Base-by-base conservation (phyloP, 2,329 filamentous ascomycete species). In the Escovopsis sp. region DNA sequence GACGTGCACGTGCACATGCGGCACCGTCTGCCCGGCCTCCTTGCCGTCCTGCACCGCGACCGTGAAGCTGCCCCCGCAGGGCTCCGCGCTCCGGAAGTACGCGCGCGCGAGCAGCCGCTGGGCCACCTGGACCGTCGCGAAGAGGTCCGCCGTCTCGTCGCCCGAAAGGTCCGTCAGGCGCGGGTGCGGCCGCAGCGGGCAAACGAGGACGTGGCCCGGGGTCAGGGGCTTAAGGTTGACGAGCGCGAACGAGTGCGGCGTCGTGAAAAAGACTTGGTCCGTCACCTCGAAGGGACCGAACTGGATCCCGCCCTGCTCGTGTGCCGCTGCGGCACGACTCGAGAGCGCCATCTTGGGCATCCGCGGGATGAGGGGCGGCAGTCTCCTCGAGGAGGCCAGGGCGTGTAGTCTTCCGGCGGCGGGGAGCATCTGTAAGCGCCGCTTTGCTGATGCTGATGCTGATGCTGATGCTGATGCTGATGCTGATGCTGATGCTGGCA, bases 161-260 rank as follows among this genome's bases (percentile, higher is more conserved):
- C 70, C 70, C 0, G 77, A 75, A 39, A 95, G 75, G 58, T 93
- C 83, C 41, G 78, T 75, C 43, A 96, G 72, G 40, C 85, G 83
- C 39, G 72, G 75, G 51, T 87, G 81, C 26, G 68, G 64, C 32
- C 70, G 70, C 18, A 76, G 72, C 0, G 91, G 86, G 50, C 84
- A 94, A 47, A 98, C 75, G 30, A 98, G 82, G 47, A 96, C 81
- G 66, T 98, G 91, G 44, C 91, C 91, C 0, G 88, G 87, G 2
- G 95, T 73, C 33, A 98, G 75, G 23, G 91, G 91, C 64, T 94
- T 95, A 59, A 96, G 77, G 65, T 98, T 98, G 45, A 96, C 88
- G 48, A 96, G 72, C 42, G 85, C 87, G 66, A 87, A 95, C 52
- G 81, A 85, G 54, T 82, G 72, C 1, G 75, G 70, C 2, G 88